Evolutionary conservation across 164 flowering plant species (phyloP), one percentile per base, ranked within the genome.

Genomic region (Vitis amurensis): DNA sequence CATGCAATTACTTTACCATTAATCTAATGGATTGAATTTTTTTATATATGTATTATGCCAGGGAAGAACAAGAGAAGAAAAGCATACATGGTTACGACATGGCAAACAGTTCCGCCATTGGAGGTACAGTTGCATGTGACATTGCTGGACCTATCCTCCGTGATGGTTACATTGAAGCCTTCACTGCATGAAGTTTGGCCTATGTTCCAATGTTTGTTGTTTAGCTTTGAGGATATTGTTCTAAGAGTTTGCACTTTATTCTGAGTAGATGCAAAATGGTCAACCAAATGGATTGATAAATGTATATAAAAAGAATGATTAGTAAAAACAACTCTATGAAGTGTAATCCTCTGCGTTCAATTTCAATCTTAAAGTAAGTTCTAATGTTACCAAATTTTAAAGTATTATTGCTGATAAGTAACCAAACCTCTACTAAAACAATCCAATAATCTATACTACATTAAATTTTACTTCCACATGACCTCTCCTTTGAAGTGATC

Each of bases 111-210:
- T 44, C 30, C 63, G 60, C 47, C 50, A 49, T 72, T 66, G 71
- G 59, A 73, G 9, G 80, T n/a, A 66, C 89, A 86, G 55, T 82
- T 59, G 59, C 89, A 86, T 2, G 78, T 71, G 69, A 83, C 79
- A 63, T 65, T 75, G 76, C 78, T 81, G 7, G 50, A 1, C 44
- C 7, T 31, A 16, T 9, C 3, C 0, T 4, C 11, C 0, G 0
- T 2, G 14, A 2, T 11, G 1, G 55, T 19, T n/a, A 64, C 1
- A 9, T 47, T 30, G 3, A 6, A 14, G 44, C 5, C 53, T 17
- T 68, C 57, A 23, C 11, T 67, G 1, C 87, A 81, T 7, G 80
- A 78, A 74, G 47, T 74, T 62, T 29, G 62, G 37, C 31, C 56
- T 6, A 2, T 44, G 6, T 68, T 73, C 84, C 84, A 83, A 50